phyloP scores from a whole-genome alignment of 768 basidiomycete species.

The Goffeauzyma gilvescens region DNA sequence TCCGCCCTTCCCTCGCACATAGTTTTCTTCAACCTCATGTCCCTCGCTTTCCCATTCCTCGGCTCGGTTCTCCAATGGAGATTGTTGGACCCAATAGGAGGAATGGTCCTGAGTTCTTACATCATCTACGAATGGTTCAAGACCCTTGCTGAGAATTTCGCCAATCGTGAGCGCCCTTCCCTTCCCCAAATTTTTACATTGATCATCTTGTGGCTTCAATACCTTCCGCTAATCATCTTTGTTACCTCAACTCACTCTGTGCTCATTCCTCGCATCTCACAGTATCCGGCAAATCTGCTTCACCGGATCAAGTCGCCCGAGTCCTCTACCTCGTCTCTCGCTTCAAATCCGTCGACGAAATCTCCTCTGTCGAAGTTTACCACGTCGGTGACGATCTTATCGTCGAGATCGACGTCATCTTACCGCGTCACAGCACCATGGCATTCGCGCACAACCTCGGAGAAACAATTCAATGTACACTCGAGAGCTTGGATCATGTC shows the following conservation, averaged over 20 bases:
- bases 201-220: no score
- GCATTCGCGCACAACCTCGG: conserved; percentile 33
- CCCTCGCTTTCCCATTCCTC: conserved; percentile 32
- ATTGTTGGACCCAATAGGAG: conserved; percentile 34
- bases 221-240: no score
- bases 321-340: conserved; percentile 34
- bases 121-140: conserved; percentile 32
- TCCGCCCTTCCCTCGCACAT: not conserved
- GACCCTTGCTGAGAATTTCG: conserved; percentile 32
- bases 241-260: no score
- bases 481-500: conserved; percentile 26
- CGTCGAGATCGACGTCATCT: conserved; percentile 25
- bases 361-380: conserved; percentile 32
- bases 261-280: not conserved
- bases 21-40: conserved; percentile 34
- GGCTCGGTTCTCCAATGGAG: conserved; percentile 22
- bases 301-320: conserved; percentile 21
- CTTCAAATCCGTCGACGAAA: conserved; percentile 32
- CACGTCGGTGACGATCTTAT: conserved; percentile 30
- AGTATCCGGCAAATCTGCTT: conserved; percentile 26
- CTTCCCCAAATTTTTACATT: not conserved
- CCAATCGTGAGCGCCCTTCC: conserved; percentile 21
- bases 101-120: conserved; percentile 32
- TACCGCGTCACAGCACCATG: conserved; percentile 18
- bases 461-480: conserved; percentile 26